Conservation (phyloP, 2,329 filamentous ascomycete species). For the Thelonectria olida region DNA sequence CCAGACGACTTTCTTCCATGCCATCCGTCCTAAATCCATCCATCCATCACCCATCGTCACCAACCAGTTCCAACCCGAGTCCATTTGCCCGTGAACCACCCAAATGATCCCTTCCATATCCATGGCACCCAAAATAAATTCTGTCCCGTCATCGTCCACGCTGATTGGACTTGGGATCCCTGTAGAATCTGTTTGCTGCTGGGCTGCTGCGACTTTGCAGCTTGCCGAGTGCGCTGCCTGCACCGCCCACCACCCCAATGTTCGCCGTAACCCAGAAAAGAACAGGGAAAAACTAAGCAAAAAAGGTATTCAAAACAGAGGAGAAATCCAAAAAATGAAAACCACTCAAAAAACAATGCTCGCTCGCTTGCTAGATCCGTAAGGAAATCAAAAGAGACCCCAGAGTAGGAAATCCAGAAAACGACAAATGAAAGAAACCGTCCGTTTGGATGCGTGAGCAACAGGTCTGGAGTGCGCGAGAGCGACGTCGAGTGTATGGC, state of each 20-base stretch:
- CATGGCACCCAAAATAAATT: constrained; percentile 24
- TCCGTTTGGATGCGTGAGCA: constrained; percentile 59
- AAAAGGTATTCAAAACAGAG: constrained; percentile 38
- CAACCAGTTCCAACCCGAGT: not conserved
- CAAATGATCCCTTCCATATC: constrained; percentile 13
- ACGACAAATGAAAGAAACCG: constrained; percentile 47
- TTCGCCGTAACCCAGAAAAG: constrained; percentile 34
- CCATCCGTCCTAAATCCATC: constrained; percentile 11
- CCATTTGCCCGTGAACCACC: constrained; percentile 1
- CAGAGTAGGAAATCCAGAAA: constrained; percentile 43
- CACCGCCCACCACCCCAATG: constrained; percentile 17
- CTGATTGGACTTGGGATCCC: constrained; percentile 38
- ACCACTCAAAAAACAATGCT: constrained; percentile 43
- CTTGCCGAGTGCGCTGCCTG: constrained; percentile 20
- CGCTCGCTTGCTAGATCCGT: constrained; percentile 49
- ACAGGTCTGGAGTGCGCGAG: constrained; percentile 53
- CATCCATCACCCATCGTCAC: constrained; percentile 10
- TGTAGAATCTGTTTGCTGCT: constrained; percentile 36
- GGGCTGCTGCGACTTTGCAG: constrained; percentile 34
- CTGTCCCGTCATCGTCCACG: constrained; percentile 30
- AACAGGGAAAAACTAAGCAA: constrained; percentile 4
- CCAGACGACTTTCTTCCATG: constrained; percentile 31
- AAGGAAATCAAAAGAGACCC: constrained; percentile 43
- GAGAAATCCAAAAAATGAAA: constrained; percentile 41
- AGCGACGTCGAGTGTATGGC: constrained; percentile 45